These are phyloP conservation scores for Camelina hispida DNA, from an alignment of 345 rosid species.

Conservation along the genomic window DNA sequence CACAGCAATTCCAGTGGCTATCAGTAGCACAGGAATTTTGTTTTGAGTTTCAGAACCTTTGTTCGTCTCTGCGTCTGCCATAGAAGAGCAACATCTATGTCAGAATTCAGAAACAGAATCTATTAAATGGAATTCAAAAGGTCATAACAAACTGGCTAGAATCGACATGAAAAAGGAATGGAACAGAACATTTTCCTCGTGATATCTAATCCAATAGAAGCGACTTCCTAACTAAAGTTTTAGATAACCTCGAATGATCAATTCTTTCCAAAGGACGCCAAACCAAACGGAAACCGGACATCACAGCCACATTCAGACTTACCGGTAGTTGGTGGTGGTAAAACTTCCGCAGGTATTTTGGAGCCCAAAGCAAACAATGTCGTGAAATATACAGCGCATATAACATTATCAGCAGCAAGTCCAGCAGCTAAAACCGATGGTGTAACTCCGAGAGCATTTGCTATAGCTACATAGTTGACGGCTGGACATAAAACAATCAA, in stretches of 20 bases:
- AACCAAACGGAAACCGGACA: slow-evolving; percentile 11
- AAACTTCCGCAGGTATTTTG: slow-evolving; percentile 67
- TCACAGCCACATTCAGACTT: slow-evolving; percentile 7
- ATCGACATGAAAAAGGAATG: slow-evolving; percentile 6
- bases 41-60: slow-evolving; percentile 46
- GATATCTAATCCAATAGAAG: background rate
- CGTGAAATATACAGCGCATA: slow-evolving; percentile 80
- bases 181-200: slow-evolving; percentile 2
- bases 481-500: slow-evolving; percentile 49
- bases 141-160: background rate
- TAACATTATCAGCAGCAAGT: slow-evolving; percentile 91
- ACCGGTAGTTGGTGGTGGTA: slow-evolving; percentile 55
- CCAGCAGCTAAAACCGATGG: slow-evolving; percentile 82
- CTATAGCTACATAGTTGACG: slow-evolving; percentile 83
- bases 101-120: slow-evolving; percentile 13
- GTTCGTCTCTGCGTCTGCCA: slow-evolving; percentile 50
- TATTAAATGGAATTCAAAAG: background rate
- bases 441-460: slow-evolving; percentile 70
- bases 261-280: background rate
- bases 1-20: slow-evolving; percentile 73
- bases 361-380: slow-evolving; percentile 82
- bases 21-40: slow-evolving; percentile 65
- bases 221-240: background rate
- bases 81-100: slow-evolving; percentile 9
- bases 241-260: background rate